A percentile compares a stretch with the other conserved stretches of the same genome.
phyloP scores from a whole-genome alignment of 1,139 yeast species.

The Blastobotrys capitulatus region DNA sequence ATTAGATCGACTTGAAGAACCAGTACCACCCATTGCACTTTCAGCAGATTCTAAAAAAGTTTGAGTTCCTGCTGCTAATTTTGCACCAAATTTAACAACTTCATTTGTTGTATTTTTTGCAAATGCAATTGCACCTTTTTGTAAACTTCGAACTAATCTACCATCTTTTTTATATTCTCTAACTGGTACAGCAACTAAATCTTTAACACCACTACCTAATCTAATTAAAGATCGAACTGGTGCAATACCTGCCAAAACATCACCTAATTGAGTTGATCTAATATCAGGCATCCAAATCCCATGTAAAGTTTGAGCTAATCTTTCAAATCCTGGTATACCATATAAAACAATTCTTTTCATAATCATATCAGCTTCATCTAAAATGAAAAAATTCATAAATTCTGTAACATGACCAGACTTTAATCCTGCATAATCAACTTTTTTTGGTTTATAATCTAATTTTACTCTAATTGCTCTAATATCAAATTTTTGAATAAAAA shows the following conservation, averaged over 20 bases:
- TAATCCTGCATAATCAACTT: conserved; percentile 74
- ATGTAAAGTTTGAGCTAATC: conserved; percentile 50
- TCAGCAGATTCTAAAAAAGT: conserved; percentile 76
- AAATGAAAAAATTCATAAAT: conserved; percentile 77
- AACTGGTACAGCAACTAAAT: conserved; percentile 67
- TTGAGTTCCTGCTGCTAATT: conserved; percentile 86
- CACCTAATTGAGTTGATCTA: conserved; percentile 67
- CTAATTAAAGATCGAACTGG: conserved; percentile 74
- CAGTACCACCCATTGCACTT: conserved; percentile 64
- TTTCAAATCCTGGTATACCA: conserved; percentile 72
- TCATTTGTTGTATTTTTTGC: conserved; percentile 79
- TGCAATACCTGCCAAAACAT: conserved; percentile 76
- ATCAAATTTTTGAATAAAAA: conserved; percentile 64
- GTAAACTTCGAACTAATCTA: conserved; percentile 60
- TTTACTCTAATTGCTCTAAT: conserved; percentile 59
- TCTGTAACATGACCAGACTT: conserved; percentile 83
- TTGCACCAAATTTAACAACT: conserved; percentile 74
- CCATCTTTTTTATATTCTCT: conserved; percentile 73
- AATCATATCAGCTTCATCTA: conserved; percentile 76
- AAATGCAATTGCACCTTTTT: conserved; percentile 73
- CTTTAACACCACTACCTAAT: conserved; percentile 72
- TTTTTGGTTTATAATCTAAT: conserved; percentile 89
- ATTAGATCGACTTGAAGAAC: conserved; percentile 41
- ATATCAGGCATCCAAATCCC: conserved; percentile 85
- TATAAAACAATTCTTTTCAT: conserved; percentile 58